Evolutionary conservation across 2,329 filamentous ascomycete genomes (phyloP).

Genomic region (Xylaria multiplex): DNA sequence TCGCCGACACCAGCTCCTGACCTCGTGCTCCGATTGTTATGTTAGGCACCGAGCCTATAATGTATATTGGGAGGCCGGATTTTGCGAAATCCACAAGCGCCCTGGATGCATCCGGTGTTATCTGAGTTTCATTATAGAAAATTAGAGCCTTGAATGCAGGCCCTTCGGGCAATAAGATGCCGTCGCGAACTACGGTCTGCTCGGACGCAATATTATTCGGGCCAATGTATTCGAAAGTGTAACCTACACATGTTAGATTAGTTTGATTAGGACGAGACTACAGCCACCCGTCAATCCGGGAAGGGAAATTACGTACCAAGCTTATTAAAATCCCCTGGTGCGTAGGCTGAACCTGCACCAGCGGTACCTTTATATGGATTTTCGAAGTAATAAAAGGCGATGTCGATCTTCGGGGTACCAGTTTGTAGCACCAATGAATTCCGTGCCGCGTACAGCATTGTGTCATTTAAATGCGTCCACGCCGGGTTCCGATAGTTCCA

Average conservation of each 20-base stretch:
- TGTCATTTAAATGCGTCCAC: background rate
- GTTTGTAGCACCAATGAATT: constrained; percentile 1
- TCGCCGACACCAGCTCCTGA: background rate
- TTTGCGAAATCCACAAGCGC: background rate
- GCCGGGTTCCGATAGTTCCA: background rate
- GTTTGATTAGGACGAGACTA: background rate
- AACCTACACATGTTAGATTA: background rate
- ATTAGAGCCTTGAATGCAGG: background rate
- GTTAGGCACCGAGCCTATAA: background rate
- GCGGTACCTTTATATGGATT: background rate
- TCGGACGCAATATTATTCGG: background rate
- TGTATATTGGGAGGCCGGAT: background rate
- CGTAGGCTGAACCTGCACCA: background rate
- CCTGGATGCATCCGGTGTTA: background rate
- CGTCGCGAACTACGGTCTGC: background rate
- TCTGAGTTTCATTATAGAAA: background rate
- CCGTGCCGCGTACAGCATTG: background rate
- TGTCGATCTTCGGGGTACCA: background rate
- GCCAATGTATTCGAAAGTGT: background rate
- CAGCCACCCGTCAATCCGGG: background rate
- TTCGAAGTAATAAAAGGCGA: background rate
- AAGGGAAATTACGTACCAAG: background rate
- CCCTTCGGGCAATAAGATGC: background rate
- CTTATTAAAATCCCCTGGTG: background rate
- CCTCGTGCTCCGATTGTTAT: background rate